phyloP scores from a whole-genome alignment of 768 basidiomycete species.

The Tulasnella sp. region DNA sequence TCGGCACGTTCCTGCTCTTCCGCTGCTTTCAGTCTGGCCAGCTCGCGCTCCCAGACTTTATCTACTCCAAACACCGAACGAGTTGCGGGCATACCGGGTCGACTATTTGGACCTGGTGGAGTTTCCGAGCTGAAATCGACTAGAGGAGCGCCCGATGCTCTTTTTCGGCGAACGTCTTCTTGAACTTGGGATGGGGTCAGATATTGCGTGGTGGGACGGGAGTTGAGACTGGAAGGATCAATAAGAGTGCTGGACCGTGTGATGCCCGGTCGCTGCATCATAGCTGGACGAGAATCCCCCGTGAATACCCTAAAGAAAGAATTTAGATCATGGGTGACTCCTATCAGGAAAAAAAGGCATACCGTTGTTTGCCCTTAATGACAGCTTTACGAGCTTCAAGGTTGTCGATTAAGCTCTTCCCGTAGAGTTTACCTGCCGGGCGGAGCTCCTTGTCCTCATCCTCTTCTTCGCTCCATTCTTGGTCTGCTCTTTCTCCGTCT shows the following conservation, averaged over 20 bases:
- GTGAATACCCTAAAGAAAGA: slow-evolving; percentile 55
- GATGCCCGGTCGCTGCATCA: slow-evolving; percentile 67
- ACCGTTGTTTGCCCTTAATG: slow-evolving; percentile 80
- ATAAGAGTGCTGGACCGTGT: slow-evolving; percentile 58
- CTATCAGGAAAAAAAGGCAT: slow-evolving; percentile 18
- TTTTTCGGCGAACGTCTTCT: slow-evolving; percentile 7
- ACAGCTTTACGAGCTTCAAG: slow-evolving; percentile 71
- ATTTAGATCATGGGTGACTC: background rate
- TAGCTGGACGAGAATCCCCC: slow-evolving; percentile 81
- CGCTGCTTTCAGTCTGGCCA: slow-evolving; percentile 66
- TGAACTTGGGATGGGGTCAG: slow-evolving; percentile 6
- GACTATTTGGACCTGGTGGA: slow-evolving; percentile 11
- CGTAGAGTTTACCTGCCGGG: slow-evolving; percentile 59
- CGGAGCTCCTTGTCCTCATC: slow-evolving; percentile 39
- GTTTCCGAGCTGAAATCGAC: slow-evolving; percentile 43
- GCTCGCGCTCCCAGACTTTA: slow-evolving; percentile 80
- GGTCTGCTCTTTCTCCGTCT: slow-evolving; percentile 66
- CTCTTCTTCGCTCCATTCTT: slow-evolving; percentile 33
- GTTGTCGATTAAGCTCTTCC: slow-evolving; percentile 83
- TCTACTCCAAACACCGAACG: slow-evolving; percentile 88
- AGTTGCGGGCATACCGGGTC: slow-evolving; percentile 28
- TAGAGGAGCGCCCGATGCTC: slow-evolving; percentile 41
- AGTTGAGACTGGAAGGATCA: slow-evolving; percentile 50
- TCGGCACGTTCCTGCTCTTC: slow-evolving; percentile 42
- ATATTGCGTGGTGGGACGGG: slow-evolving; percentile 36